These are phyloP conservation scores for Roridomyces roridus DNA, from an alignment of 768 basidiomycete genomes.

Conservation along the genomic window DNA sequence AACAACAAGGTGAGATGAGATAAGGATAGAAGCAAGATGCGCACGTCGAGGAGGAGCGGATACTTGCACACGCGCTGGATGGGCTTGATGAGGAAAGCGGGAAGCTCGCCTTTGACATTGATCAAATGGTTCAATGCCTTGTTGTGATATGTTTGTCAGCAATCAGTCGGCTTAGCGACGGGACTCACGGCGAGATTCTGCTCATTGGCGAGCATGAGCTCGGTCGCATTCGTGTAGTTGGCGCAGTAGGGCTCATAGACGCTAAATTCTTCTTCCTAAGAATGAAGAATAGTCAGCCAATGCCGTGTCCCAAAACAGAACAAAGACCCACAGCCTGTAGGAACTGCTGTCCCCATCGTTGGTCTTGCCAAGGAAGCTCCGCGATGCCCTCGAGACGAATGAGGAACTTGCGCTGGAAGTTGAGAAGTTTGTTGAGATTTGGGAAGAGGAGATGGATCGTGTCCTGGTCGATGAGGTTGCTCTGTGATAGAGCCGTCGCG, in stretches of 20 bases:
- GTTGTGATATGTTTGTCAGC: slow-evolving; percentile 45
- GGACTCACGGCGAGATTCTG: slow-evolving; percentile 81
- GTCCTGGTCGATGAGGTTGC: slow-evolving; percentile 89
- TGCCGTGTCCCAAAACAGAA: slow-evolving; percentile 48
- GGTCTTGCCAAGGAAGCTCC: slow-evolving; percentile 81
- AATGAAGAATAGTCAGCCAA: slow-evolving; percentile 47
- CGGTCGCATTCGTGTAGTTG: slow-evolving; percentile 88
- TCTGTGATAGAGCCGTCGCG: slow-evolving; percentile 79
- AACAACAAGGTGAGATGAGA: slow-evolving; percentile 20
- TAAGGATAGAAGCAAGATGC: slow-evolving; percentile 34
- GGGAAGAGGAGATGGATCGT: slow-evolving; percentile 96
- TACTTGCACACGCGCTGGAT: slow-evolving; percentile 99
- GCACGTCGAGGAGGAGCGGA: slow-evolving; percentile 89
- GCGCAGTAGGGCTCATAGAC: slow-evolving; percentile 98
- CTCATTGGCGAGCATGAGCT: slow-evolving; percentile 86
- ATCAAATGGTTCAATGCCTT: slow-evolving; percentile 85
- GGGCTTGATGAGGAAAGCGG: slow-evolving; percentile 97
- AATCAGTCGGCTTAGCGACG: slow-evolving; percentile 31
- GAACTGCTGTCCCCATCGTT: slow-evolving; percentile 89
- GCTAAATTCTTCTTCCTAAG: slow-evolving; percentile 91
- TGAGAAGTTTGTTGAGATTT: slow-evolving; percentile 91
- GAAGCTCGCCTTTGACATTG: slow-evolving; percentile 90
- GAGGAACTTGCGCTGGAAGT: slow-evolving; percentile 94
- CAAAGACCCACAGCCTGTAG: slow-evolving; percentile 73
- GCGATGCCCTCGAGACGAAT: slow-evolving; percentile 88